Conservation (phyloP, 2,329 filamentous ascomycete genomes). For the Aspergillus ibericus region DNA sequence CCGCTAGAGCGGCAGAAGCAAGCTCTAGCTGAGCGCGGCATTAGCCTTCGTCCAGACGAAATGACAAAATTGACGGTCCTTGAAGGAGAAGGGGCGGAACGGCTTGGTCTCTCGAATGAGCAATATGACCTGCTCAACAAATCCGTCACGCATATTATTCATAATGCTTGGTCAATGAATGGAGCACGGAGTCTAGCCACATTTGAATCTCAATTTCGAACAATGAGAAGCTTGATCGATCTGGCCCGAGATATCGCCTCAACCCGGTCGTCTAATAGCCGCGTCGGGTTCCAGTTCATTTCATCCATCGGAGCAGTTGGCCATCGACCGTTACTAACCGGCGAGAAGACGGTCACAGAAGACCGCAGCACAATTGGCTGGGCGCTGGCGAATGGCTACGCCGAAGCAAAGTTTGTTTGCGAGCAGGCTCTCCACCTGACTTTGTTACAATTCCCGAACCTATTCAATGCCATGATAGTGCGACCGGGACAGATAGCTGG, state of each 20-base stretch:
- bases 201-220: constrained; percentile 36
- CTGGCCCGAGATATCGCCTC: constrained; percentile 41
- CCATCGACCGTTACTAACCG: constrained; percentile 26
- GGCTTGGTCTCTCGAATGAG: constrained; percentile 48
- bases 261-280: background rate
- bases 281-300: constrained; percentile 41
- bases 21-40: constrained; percentile 28
- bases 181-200: constrained; percentile 15
- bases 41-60: constrained; percentile 20
- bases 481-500: constrained; percentile 57
- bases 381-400: constrained; percentile 51
- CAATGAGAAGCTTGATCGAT: constrained; percentile 52
- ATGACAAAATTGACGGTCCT: constrained; percentile 47
- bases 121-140: constrained; percentile 43
- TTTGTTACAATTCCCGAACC: constrained; percentile 42
- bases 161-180: constrained; percentile 35
- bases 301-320: constrained; percentile 47
- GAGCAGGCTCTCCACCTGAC: constrained; percentile 54
- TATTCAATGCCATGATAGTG: constrained; percentile 47
- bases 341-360: constrained; percentile 44
- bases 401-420: constrained; percentile 55
- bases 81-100: constrained; percentile 50
- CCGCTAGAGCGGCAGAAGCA: constrained; percentile 36
- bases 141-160: constrained; percentile 49
- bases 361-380: constrained; percentile 39